A percentile compares a stretch with the other conserved stretches of the same genome.
phyloP scores from a whole-genome alignment of 805 yeast genomes.

The Clavispora santaluciae region DNA sequence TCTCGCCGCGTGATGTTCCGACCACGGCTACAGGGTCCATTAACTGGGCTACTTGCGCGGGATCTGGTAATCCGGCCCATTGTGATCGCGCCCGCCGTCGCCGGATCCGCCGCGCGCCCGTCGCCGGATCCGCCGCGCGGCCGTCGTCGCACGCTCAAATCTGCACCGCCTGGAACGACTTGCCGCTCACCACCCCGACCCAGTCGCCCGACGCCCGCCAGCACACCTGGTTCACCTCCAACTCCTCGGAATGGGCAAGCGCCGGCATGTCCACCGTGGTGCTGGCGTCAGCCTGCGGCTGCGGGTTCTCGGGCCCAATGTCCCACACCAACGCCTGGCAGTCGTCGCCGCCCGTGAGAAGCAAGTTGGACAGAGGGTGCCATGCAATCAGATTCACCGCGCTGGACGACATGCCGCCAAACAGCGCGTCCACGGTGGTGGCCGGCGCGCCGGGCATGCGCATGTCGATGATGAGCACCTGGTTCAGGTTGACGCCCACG shows the following conservation, averaged over 20 bases:
- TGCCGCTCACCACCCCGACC: slow-evolving; percentile 73
- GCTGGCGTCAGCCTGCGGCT: slow-evolving; percentile 6
- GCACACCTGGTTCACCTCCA: slow-evolving; percentile 72
- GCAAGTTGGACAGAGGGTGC: slow-evolving; percentile 70
- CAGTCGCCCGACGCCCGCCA: slow-evolving; percentile 76
- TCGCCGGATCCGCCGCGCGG: no score
- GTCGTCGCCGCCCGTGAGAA: slow-evolving; percentile 66
- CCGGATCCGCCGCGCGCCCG: no score
- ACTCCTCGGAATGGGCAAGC: slow-evolving; percentile 53
- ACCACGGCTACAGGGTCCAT: no score
- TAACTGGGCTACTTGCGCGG: no score
- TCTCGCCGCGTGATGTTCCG: no score
- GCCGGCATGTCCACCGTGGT: slow-evolving; percentile 29
- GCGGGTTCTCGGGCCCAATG: slow-evolving; percentile 24
- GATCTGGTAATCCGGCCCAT: no score
- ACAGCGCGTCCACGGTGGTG: slow-evolving; percentile 54
- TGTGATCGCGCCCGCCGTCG: no score
- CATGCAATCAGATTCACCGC: slow-evolving; percentile 72
- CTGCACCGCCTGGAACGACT: slow-evolving; percentile 62
- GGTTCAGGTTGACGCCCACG: slow-evolving; percentile 63
- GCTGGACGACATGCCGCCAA: slow-evolving; percentile 46
- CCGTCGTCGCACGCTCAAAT: neutral
- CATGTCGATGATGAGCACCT: slow-evolving; percentile 71
- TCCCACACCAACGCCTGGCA: slow-evolving; percentile 74
- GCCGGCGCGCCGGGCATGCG: slow-evolving; percentile 85